Evolutionary conservation across 2,329 filamentous ascomycete genomes (phyloP).

Genomic region (Samsoniella hepiali): DNA sequence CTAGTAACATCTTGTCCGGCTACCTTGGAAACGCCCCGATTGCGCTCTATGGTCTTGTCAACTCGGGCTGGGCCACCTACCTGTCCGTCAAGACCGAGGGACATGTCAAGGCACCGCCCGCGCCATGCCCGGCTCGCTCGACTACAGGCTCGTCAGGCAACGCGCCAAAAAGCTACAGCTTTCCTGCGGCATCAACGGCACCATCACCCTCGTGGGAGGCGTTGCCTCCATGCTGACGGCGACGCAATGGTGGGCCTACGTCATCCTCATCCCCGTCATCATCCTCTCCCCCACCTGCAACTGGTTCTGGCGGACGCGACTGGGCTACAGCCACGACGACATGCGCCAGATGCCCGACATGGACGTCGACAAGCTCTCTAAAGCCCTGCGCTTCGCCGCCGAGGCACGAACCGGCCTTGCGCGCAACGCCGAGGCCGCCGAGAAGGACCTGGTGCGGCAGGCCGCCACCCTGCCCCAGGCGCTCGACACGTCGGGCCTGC

Average conservation of each 20-base stretch:
- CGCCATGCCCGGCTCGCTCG: constrained; percentile 26
- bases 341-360: constrained; percentile 22
- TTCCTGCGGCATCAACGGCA: constrained; percentile 44
- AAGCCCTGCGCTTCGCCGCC: constrained; percentile 3
- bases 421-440: neutral
- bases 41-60: constrained; percentile 47
- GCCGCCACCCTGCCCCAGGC: constrained; percentile 7
- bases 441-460: constrained; percentile 2
- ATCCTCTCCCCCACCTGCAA: constrained; percentile 44
- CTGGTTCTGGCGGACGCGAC: constrained; percentile 43
- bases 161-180: constrained; percentile 41
- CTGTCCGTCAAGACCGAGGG: constrained; percentile 39
- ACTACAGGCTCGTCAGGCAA: constrained; percentile 31
- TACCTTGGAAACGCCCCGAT: constrained; percentile 53
- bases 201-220: constrained; percentile 45
- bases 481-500: constrained; percentile 11
- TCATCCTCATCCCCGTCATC: constrained; percentile 50
- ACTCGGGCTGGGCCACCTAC: constrained; percentile 45
- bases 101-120: constrained; percentile 32
- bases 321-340: constrained; percentile 39
- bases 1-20: constrained; percentile 53
- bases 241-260: constrained; percentile 51
- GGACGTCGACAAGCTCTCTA: constrained; percentile 6
- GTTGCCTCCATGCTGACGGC: constrained; percentile 49
- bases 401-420: neutral